Conservation (phyloP, 2,329 filamentous ascomycete genomes). For the Pseudogymnoascus sp. region DNA sequence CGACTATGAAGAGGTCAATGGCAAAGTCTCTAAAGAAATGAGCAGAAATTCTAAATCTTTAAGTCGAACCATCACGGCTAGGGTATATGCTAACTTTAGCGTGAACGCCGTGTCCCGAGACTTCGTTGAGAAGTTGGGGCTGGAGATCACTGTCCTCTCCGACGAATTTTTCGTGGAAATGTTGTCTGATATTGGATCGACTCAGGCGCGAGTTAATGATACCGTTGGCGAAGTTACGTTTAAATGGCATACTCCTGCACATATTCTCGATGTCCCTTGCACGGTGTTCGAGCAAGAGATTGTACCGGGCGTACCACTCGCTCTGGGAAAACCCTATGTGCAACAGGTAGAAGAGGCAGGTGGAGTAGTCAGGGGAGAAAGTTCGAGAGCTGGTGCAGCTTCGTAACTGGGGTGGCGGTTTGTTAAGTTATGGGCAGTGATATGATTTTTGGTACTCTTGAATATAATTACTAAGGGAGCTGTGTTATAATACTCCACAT, state of each 20-base stretch:
- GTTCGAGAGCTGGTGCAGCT: neutral
- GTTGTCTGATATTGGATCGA: neutral
- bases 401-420: neutral
- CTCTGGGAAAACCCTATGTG: neutral
- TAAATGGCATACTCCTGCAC: slow-evolving; percentile 10
- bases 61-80: neutral
- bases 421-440: neutral
- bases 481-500: neutral
- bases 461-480: neutral
- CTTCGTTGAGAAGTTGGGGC: neutral
- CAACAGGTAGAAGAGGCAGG: neutral
- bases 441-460: neutral
- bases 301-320: neutral
- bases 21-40: neutral
- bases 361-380: neutral
- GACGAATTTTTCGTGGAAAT: neutral
- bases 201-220: neutral
- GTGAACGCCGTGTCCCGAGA: neutral
- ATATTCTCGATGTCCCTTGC: neutral
- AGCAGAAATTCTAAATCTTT: neutral
- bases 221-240: neutral
- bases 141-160: neutral
- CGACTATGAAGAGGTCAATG: neutral
- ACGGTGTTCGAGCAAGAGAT: neutral
- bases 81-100: neutral